Conservation (phyloP, 768 basidiomycete species). For the Glaciozyma martinii region DNA sequence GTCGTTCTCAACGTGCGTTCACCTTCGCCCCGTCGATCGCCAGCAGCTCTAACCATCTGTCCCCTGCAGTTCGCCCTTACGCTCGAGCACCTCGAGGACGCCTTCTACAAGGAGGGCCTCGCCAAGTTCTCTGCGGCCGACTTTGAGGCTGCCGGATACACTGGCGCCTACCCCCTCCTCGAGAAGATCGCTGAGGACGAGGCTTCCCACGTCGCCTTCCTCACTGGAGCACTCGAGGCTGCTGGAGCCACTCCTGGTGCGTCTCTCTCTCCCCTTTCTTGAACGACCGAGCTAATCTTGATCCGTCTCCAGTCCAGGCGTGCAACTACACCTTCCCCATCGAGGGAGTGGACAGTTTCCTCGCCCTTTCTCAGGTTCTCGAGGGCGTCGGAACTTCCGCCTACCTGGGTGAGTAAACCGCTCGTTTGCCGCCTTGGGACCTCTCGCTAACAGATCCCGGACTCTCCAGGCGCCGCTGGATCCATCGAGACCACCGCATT, state of each 20-base stretch:
- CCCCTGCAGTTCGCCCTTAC: slow-evolving; percentile 19
- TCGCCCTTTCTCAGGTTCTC: slow-evolving; percentile 47
- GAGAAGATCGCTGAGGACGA: slow-evolving; percentile 44
- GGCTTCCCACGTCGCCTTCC: slow-evolving; percentile 49
- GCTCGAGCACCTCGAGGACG: slow-evolving; percentile 28
- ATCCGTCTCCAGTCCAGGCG: slow-evolving; percentile 35
- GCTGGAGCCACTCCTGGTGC: slow-evolving; percentile 41
- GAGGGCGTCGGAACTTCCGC: slow-evolving; percentile 51
- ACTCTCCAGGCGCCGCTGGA: slow-evolving; percentile 6
- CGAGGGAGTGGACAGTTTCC: slow-evolving; percentile 47
- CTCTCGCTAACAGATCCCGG: slow-evolving; percentile 16
- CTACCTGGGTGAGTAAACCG: slow-evolving; percentile 41
- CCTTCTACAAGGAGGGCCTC: slow-evolving; percentile 31
- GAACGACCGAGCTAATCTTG: neutral
- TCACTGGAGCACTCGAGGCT: slow-evolving; percentile 45
- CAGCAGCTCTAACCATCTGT: no score
- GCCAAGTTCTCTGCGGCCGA: slow-evolving; percentile 46
- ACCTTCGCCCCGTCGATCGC: no score
- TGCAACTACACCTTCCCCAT: slow-evolving; percentile 57
- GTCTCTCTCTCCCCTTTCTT: neutral
- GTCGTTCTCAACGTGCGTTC: slow-evolving; percentile 21
- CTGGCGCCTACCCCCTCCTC: slow-evolving; percentile 33
- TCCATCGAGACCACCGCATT: slow-evolving; percentile 38
- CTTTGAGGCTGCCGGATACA: slow-evolving; percentile 42
- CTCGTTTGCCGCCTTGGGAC: slow-evolving; percentile 47